Evolutionary conservation across 805 yeast species (phyloP).

Genomic region (Naumovozyma castellii): DNA sequence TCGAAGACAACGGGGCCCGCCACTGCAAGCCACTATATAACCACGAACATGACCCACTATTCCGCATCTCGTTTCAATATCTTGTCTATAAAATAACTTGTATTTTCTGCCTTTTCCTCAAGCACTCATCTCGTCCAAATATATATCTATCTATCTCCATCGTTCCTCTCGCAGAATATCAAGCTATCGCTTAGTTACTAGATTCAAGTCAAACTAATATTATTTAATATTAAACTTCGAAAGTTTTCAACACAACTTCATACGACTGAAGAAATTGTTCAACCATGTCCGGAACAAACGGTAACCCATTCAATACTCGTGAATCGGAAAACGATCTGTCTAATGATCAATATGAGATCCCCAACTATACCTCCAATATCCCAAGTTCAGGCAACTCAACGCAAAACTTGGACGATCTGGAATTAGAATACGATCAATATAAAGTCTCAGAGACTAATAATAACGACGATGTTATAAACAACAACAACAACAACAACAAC

Average conservation of each 20-base stretch:
- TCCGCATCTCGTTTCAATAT: no score
- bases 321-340: neutral
- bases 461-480: neutral
- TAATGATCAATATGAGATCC: neutral
- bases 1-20: no score
- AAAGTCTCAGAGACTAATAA: slow-evolving; percentile 10
- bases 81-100: no score
- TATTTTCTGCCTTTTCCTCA: no score
- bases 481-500: neutral
- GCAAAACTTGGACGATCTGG: slow-evolving; percentile 20
- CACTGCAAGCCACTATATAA: no score
- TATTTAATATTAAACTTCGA: no score
- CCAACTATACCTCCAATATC: neutral
- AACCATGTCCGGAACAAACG: neutral
- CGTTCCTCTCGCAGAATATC: no score
- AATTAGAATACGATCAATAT: slow-evolving; percentile 22
- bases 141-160: no score
- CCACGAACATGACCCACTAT: no score
- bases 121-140: no score
- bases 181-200: no score
- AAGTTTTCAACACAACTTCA: slow-evolving; percentile 1
- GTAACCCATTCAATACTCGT: neutral
- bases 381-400: neutral
- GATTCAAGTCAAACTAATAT: no score
- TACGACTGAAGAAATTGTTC: slow-evolving; percentile 1